Percentiles rank a stretch among this genome's conserved stretches.
phyloP scores from a whole-genome alignment of 2,329 filamentous ascomycete genomes.

The Zasmidium citrigriseum region DNA sequence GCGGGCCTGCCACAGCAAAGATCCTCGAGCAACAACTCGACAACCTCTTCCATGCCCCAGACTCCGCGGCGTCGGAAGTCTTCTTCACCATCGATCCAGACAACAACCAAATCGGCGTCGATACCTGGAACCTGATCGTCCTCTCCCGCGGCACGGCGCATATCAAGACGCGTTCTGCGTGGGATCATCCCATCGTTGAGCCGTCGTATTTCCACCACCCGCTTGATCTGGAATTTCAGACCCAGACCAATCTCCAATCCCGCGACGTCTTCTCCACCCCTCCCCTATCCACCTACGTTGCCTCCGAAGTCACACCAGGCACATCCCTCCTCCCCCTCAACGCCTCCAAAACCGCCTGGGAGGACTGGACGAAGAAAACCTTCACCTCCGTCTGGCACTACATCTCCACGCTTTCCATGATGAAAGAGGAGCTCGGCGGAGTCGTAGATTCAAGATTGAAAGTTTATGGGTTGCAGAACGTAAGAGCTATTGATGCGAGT shows the following conservation, averaged over 20 bases:
- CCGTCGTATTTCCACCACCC: conserved; percentile 46
- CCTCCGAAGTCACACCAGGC: conserved; percentile 31
- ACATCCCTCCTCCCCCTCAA: conserved; percentile 6
- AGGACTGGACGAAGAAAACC: conserved; percentile 24
- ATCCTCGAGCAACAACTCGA: conserved; percentile 28
- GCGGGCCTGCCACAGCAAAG: conserved; percentile 20
- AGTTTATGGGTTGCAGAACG: conserved; percentile 38
- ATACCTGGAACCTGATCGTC: conserved; percentile 40
- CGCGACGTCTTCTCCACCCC: conserved; percentile 31
- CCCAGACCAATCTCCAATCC: conserved; percentile 35
- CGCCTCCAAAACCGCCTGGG: conserved; percentile 23
- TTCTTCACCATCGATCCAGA: conserved; percentile 40
- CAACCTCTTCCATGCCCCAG: conserved; percentile 26
- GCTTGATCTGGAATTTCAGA: conserved; percentile 39
- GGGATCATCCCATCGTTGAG: conserved; percentile 41
- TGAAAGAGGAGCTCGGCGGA: conserved; percentile 31
- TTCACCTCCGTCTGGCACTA: conserved; percentile 34
- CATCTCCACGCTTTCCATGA: conserved; percentile 30
- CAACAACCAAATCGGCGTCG: conserved; percentile 35
- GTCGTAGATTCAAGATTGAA: conserved; percentile 39
- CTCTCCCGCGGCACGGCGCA: conserved; percentile 29
- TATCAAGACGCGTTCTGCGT: conserved; percentile 26
- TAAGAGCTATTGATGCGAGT: conserved; percentile 40
- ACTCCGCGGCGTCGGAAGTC: conserved; percentile 31
- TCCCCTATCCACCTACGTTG: conserved; percentile 29